Evolutionary conservation across 371 early-diverging fungal genomes (phyloP), one percentile per base, ranked within the genome.

Genomic region (Sporodiniella umbellata): DNA sequence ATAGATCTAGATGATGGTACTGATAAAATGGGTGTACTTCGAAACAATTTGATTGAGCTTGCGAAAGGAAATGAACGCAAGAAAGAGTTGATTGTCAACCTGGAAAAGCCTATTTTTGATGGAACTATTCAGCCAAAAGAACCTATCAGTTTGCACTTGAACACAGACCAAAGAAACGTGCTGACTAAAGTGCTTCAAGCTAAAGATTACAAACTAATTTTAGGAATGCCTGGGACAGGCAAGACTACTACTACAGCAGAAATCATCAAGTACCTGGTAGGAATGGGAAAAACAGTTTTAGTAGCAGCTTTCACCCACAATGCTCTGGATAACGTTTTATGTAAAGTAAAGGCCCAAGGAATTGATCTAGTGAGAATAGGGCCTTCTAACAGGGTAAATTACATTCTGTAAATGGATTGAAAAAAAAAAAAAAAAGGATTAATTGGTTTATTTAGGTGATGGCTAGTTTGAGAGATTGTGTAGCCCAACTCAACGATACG

Each of bases 211-310:
- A 79, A 88, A 7, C 67, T 99, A 42, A 89, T 99, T 19, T 75
- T 98, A 30, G 99, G 99, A 17, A 98, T 99, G 98, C 99, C 99
- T 0, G 99, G 99, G 1, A 98, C 99, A 0, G 99, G 99, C 21
- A 99, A 99, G 65, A 96, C 95, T 0, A 94, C 90, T 1, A 90
- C 97, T 0, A 95, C 98, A 24, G 81, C 93, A 0, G 73, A 86
- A 17, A 75, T 98, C 14, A 88, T 99, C 18, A 68, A 79, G 15
- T 71, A 80, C 6, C 70, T 99, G 21, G 86, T 90, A 2, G 42
- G 47, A 8, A 68, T 63, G 12, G 83, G 85, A 2, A 92, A 95
- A 49, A 74, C 86, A 0, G 91, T 99, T 0, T 75, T 99, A 17
- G 59, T 99, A 17, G 85, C 96, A 8, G 91, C 99, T 10, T 96